Percentiles rank a stretch among this genome's conserved stretches.
These are phyloP conservation scores for Vararia minispora DNA, from an alignment of 768 basidiomycete species.

Conservation along the genomic window DNA sequence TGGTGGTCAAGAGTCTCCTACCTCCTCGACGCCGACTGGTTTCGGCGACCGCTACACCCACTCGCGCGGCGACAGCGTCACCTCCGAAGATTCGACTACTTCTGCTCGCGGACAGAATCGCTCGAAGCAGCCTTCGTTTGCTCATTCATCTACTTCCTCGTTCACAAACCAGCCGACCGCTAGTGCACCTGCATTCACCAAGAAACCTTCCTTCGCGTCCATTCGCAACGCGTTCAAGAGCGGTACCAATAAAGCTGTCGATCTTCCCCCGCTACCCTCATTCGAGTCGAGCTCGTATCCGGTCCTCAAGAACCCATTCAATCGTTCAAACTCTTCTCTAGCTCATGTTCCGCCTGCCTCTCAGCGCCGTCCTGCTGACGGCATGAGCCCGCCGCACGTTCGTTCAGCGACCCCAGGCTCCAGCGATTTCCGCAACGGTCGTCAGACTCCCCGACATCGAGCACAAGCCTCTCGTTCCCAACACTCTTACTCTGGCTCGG, in stretches of 20 bases:
- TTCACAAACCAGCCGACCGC: slow-evolving; percentile 37
- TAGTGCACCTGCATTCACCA: slow-evolving; percentile 44
- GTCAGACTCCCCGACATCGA: slow-evolving; percentile 22
- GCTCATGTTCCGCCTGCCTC: slow-evolving; percentile 31
- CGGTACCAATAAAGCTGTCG: slow-evolving; percentile 38
- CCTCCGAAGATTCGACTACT: slow-evolving; percentile 65
- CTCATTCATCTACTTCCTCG: slow-evolving; percentile 64
- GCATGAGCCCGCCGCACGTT: slow-evolving; percentile 40
- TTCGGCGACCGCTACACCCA: slow-evolving; percentile 53
- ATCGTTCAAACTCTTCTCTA: slow-evolving; percentile 70
- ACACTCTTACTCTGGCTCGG: slow-evolving; percentile 68
- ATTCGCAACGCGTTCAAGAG: slow-evolving; percentile 82
- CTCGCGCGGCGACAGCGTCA: slow-evolving; percentile 63
- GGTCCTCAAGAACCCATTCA: slow-evolving; percentile 71
- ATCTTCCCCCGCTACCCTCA: slow-evolving; percentile 62
- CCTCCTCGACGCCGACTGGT: slow-evolving; percentile 38
- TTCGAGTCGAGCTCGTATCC: slow-evolving; percentile 61
- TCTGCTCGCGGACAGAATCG: slow-evolving; percentile 32
- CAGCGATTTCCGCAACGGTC: slow-evolving; percentile 27
- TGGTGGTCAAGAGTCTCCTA: slow-evolving; percentile 63
- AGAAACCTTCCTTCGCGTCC: slow-evolving; percentile 80
- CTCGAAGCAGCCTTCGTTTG: slow-evolving; percentile 44
- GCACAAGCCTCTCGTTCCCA: slow-evolving; percentile 55
- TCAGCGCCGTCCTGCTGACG: slow-evolving; percentile 27
- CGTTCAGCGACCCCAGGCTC: slow-evolving; percentile 55